Evolutionary conservation across 2,329 filamentous ascomycete genomes (phyloP).

Genomic region (Penicillium sp.): DNA sequence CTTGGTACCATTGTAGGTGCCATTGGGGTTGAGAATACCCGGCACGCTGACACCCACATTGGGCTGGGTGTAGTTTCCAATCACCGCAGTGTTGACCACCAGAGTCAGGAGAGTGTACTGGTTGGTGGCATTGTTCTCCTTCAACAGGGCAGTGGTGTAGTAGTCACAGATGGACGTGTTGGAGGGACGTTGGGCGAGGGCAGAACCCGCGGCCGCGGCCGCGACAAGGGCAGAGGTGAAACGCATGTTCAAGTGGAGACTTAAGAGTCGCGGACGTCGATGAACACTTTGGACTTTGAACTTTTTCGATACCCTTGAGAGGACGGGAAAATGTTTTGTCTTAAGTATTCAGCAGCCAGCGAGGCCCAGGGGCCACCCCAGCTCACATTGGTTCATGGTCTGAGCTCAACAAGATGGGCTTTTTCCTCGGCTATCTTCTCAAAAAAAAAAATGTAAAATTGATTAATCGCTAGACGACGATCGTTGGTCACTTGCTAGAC

Average conservation of each 20-base stretch:
- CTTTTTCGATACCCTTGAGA: too few species aligned
- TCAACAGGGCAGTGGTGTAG: conserved; percentile 56
- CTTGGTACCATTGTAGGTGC: conserved; percentile 45
- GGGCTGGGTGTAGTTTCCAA: conserved; percentile 56
- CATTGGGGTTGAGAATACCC: conserved; percentile 51
- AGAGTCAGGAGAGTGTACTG: conserved; percentile 52
- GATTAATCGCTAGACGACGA: too few species aligned
- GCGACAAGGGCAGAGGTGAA: not conserved
- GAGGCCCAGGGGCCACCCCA: too few species aligned
- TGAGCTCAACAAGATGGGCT: too few species aligned
- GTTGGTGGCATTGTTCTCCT: conserved; percentile 54
- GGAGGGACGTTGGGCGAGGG: conserved; percentile 43
- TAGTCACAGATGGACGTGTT: conserved; percentile 56
- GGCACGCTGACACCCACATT: conserved; percentile 50
- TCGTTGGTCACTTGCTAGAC: too few species aligned
- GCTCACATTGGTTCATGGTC: too few species aligned
- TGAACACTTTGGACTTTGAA: too few species aligned
- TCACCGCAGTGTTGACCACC: conserved; percentile 58
- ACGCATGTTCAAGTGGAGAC: not conserved
- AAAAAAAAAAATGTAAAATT: too few species aligned
- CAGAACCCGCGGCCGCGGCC: not conserved
- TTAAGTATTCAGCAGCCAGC: too few species aligned
- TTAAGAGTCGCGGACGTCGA: too few species aligned
- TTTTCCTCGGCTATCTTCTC: too few species aligned
- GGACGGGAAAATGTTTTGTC: too few species aligned